Percentiles rank a stretch among this genome's conserved stretches.
phyloP scores from a whole-genome alignment of 2,329 filamentous ascomycete genomes.

The Cordyceps militaris region DNA sequence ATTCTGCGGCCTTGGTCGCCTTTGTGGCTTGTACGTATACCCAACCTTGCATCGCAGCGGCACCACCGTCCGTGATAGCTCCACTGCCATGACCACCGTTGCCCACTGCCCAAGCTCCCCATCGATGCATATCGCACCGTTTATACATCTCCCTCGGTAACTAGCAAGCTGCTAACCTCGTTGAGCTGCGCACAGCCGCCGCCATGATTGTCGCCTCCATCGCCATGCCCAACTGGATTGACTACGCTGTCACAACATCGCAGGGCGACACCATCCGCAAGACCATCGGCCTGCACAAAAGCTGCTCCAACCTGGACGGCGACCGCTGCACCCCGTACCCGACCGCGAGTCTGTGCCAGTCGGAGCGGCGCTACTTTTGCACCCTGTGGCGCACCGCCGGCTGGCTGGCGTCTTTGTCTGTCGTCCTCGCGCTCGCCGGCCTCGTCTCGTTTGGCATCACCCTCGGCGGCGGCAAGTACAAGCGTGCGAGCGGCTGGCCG shows the following conservation, averaged over 20 bases:
- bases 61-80: background rate
- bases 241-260: slow-evolving; percentile 49
- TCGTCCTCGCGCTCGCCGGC: slow-evolving; percentile 73
- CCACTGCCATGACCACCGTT: background rate
- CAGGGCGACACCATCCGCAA: slow-evolving; percentile 43
- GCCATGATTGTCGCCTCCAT: slow-evolving; percentile 65
- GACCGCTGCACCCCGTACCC: slow-evolving; percentile 46
- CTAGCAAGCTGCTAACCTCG: background rate
- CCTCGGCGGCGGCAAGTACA: slow-evolving; percentile 69
- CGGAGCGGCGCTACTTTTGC: slow-evolving; percentile 66
- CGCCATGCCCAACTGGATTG: slow-evolving; percentile 63
- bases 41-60: background rate
- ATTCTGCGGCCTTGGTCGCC: slow-evolving; percentile 35
- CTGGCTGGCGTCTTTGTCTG: slow-evolving; percentile 78
- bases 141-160: background rate
- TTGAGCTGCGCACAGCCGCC: slow-evolving; percentile 45
- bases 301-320: slow-evolving; percentile 65
- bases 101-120: background rate
- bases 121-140: background rate
- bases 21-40: slow-evolving; percentile 35
- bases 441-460: slow-evolving; percentile 75
- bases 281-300: slow-evolving; percentile 71
- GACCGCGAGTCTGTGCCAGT: slow-evolving; percentile 27
- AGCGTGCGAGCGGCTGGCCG: slow-evolving; percentile 77
- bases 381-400: slow-evolving; percentile 84